Conservation (phyloP, 1,284 basidiomycete species). For the Trichosporon sp. region DNA sequence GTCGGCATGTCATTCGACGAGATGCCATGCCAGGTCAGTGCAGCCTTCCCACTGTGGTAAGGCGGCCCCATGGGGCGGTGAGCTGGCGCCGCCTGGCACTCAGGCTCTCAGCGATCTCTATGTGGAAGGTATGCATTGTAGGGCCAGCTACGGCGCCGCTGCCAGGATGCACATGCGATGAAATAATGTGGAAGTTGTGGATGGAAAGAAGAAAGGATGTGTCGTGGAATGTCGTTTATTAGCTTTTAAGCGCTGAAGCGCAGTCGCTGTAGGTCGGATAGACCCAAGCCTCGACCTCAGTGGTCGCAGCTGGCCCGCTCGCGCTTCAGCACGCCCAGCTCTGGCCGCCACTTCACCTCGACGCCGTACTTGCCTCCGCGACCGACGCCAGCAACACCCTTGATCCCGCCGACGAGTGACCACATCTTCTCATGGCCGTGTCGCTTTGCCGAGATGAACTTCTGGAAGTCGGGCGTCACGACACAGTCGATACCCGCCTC, state of each 20-base stretch:
- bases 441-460: slow-evolving; percentile 22
- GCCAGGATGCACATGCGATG: background rate
- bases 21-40: background rate
- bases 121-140: background rate
- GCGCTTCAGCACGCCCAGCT: slow-evolving; percentile 27
- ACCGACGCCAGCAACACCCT: slow-evolving; percentile 29
- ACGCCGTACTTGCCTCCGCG: slow-evolving; percentile 28
- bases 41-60: background rate
- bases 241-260: background rate
- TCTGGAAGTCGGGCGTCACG: slow-evolving; percentile 41
- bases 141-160: background rate
- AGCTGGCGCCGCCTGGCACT: background rate
- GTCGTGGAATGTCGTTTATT: background rate
- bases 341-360: slow-evolving; percentile 18
- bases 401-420: slow-evolving; percentile 34
- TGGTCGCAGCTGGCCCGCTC: background rate
- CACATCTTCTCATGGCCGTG: slow-evolving; percentile 31
- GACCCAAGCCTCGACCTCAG: background rate
- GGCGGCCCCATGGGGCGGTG: background rate
- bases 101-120: background rate
- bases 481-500: slow-evolving; percentile 44
- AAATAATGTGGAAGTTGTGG: background rate
- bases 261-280: background rate
- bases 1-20: background rate
- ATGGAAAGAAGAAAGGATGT: background rate